Evolutionary conservation across 768 basidiomycete species (phyloP), one percentile per base, ranked within the genome.

Genomic region (Tylopilus cervinicoccineus): DNA sequence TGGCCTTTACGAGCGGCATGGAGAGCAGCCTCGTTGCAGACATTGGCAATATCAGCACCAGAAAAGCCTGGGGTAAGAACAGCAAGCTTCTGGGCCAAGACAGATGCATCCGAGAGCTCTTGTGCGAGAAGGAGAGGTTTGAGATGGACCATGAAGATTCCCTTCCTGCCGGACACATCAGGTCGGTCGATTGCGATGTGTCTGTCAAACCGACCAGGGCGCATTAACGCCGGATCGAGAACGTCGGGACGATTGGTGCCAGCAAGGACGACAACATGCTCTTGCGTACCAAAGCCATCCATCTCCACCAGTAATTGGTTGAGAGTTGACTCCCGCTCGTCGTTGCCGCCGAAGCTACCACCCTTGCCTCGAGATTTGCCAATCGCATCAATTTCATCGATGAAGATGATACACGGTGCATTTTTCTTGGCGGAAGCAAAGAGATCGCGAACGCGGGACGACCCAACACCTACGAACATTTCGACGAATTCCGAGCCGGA

Each of bases 401-500:
- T 81, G 71, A 99, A 99, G 65, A 99, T 90, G 76, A 99, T 99
- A 64, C 92, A 94, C 0, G 96, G 96, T 0, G 96, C 93, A 64
- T 96, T 82, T 76, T 97, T 97, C 79, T 90, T 93, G 39, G 96
- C 96, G 5, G 88, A 93, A 28, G 93, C 88, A 68, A 99, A 99
- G 36, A 99, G 83, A 70, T 99, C 96, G 40, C 96, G 85, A 11
- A 99, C 96, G 54, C 96, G 83, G 4, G 93, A 94, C 3, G 96
- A 93, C 49, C 96, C 96, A 43, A 98, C 96, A 69, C 96, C 96
- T 58, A 99, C 96, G 64, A 98, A 99, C 94, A 98, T 97, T 72
- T 99, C 96, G 52, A 99, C 93, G 65, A 99, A 98, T 65, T 99
- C 96, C 36, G 95, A 98, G 43, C 96, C 96, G 39, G 95, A 97